phyloP scores from a whole-genome alignment of 257 asterid genomes.

The Solanum arcanum region DNA sequence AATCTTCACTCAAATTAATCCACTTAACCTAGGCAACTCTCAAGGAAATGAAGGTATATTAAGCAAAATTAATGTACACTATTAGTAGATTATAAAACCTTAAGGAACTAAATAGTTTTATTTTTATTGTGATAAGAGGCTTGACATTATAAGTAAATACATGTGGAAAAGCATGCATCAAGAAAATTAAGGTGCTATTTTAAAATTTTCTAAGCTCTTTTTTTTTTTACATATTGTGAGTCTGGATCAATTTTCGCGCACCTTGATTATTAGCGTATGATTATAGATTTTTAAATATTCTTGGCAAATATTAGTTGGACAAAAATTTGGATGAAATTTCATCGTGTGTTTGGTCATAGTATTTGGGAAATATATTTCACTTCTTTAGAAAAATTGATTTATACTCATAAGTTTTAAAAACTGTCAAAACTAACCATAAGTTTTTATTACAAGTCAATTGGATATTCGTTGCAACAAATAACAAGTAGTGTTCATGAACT shows the following conservation, averaged over 20 bases:
- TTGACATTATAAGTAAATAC: neutral
- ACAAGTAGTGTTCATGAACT: no score
- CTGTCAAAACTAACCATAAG: no score
- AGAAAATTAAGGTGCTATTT: neutral
- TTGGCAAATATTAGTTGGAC: no score
- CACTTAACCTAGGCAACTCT: neutral
- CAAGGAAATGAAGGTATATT: neutral
- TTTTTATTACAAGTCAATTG: no score
- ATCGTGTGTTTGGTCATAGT: no score
- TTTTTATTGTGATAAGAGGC: neutral
- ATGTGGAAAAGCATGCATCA: neutral
- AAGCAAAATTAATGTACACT: neutral
- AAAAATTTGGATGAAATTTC: no score
- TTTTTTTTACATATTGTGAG: neutral
- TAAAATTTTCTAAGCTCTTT: neutral
- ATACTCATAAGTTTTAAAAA: no score
- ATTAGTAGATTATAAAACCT: neutral
- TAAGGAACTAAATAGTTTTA: neutral
- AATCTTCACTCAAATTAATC: neutral
- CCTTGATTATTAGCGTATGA: neutral
- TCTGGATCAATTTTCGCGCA: accelerated
- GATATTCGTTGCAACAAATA: no score
- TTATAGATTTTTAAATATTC: no score
- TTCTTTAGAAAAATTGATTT: no score
- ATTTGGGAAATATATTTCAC: no score